These are phyloP conservation scores for Blastocystis sp. DNA, from an alignment of 352 stramenopile genomes.

Conservation along the genomic window DNA sequence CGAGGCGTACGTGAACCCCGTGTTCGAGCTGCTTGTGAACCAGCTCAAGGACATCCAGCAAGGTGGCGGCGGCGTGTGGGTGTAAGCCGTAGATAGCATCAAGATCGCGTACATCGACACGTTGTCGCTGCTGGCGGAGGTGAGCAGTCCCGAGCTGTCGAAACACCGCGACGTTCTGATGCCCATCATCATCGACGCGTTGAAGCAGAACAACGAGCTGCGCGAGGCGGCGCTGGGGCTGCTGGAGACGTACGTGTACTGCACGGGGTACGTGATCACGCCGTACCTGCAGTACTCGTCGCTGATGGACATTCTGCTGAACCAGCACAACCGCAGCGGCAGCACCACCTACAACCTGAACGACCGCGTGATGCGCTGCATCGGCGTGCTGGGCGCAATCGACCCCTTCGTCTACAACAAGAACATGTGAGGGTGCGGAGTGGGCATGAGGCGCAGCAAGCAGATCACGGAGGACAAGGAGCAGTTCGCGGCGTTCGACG, in stretches of 20 bases:
- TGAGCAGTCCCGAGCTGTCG: constrained; percentile 52
- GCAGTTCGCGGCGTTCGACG: constrained; percentile 73
- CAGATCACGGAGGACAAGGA: constrained; percentile 71
- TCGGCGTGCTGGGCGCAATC: constrained; percentile 71
- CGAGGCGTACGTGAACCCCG: constrained; percentile 62
- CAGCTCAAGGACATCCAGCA: constrained; percentile 59
- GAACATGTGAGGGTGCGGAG: constrained; percentile 31
- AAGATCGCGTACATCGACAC: constrained; percentile 67
- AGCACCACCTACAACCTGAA: constrained; percentile 66
- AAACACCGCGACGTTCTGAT: constrained; percentile 70
- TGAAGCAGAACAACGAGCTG: constrained; percentile 70
- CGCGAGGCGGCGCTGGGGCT: constrained; percentile 52
- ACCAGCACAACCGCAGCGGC: constrained; percentile 59
- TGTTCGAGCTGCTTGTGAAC: constrained; percentile 65
- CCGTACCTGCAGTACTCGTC: constrained; percentile 70
- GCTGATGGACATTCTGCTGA: constrained; percentile 70
- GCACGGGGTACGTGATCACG: constrained; percentile 70
- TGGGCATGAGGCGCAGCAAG: neutral
- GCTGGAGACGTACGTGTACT: constrained; percentile 63
- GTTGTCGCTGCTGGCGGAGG: constrained; percentile 57
- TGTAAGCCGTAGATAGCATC: constrained; percentile 12
- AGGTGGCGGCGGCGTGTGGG: neutral
- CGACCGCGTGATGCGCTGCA: constrained; percentile 67
- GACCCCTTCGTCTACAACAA: constrained; percentile 70
- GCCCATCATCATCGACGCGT: constrained; percentile 70